These are phyloP conservation scores for Marvania coccoides DNA, from an alignment of 139 green algal species.

Conservation along the genomic window DNA sequence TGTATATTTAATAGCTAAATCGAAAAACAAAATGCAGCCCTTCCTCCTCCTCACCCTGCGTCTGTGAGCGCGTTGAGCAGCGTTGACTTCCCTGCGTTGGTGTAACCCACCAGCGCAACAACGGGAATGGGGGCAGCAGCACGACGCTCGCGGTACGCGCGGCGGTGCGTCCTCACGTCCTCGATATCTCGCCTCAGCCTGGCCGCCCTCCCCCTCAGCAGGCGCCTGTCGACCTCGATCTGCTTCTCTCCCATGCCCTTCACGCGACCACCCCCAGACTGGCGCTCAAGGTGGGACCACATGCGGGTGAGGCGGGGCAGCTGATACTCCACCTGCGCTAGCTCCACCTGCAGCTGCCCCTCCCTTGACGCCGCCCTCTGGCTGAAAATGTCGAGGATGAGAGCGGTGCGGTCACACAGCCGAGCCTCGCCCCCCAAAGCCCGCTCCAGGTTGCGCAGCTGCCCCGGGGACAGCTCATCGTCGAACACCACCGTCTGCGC, in stretches of 20 bases:
- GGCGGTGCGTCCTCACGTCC: constrained; percentile 56
- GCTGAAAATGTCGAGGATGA: constrained; percentile 98
- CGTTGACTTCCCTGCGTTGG: constrained; percentile 82
- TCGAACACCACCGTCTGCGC: constrained; percentile 91
- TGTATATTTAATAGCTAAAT: too few species aligned
- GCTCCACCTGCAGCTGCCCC: constrained; percentile 93
- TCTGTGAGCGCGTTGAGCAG: constrained; percentile 68
- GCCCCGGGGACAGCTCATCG: constrained; percentile 82
- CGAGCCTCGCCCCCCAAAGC: constrained; percentile 41
- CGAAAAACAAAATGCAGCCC: too few species aligned
- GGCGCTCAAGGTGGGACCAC: constrained; percentile 95
- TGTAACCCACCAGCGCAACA: constrained; percentile 91
- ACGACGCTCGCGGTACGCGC: constrained; percentile 56
- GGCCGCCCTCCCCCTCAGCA: constrained; percentile 56
- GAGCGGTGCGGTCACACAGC: constrained; percentile 88
- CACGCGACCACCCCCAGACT: constrained; percentile 70
- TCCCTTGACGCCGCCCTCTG: constrained; percentile 87
- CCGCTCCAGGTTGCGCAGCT: constrained; percentile 81
- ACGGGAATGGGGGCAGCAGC: constrained; percentile 67
- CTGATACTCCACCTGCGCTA: constrained; percentile 92
- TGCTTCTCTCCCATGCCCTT: constrained; percentile 96
- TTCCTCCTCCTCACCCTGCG: constrained; percentile 9
- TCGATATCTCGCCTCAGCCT: constrained; percentile 61
- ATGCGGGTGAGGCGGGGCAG: constrained; percentile 91
- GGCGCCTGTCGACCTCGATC: constrained; percentile 94